Conservation (phyloP, 2,329 filamentous ascomycete species). For the Cladosporium oxysporum region DNA sequence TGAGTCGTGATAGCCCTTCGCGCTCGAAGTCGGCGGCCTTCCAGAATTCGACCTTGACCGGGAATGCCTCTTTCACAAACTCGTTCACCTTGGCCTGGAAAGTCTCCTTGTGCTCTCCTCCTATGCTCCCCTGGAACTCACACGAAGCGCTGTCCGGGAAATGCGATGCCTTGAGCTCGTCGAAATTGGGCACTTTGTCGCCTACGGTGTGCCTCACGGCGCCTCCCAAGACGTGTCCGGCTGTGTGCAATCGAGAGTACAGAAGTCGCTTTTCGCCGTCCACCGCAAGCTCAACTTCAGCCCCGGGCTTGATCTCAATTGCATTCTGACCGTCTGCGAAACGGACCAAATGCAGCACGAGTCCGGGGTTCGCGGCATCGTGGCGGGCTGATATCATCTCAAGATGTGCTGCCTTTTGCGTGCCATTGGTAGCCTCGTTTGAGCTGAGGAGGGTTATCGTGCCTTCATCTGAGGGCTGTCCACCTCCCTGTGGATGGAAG, state of each 20-base stretch:
- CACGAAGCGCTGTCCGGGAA: slow-evolving; percentile 67
- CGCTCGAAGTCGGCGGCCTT: slow-evolving; percentile 60
- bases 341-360: slow-evolving; percentile 66
- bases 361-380: slow-evolving; percentile 51
- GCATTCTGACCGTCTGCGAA: slow-evolving; percentile 42
- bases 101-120: slow-evolving; percentile 60
- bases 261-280: slow-evolving; percentile 62
- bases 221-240: slow-evolving; percentile 69
- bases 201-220: slow-evolving; percentile 64
- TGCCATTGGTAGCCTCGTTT: neutral
- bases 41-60: slow-evolving; percentile 68
- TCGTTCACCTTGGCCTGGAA: slow-evolving; percentile 66
- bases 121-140: slow-evolving; percentile 69
- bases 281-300: slow-evolving; percentile 58
- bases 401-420: slow-evolving; percentile 41
- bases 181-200: slow-evolving; percentile 54
- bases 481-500: slow-evolving; percentile 74
- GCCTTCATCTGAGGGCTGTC: slow-evolving; percentile 70
- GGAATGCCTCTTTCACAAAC: slow-evolving; percentile 57
- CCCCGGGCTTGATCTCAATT: slow-evolving; percentile 44
- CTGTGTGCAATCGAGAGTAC: slow-evolving; percentile 71
- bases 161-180: slow-evolving; percentile 71
- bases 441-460: slow-evolving; percentile 46
- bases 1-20: slow-evolving; percentile 58
- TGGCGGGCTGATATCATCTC: slow-evolving; percentile 60